Conservation (phyloP, 805 yeast species). For the Dipodascus albidus region DNA sequence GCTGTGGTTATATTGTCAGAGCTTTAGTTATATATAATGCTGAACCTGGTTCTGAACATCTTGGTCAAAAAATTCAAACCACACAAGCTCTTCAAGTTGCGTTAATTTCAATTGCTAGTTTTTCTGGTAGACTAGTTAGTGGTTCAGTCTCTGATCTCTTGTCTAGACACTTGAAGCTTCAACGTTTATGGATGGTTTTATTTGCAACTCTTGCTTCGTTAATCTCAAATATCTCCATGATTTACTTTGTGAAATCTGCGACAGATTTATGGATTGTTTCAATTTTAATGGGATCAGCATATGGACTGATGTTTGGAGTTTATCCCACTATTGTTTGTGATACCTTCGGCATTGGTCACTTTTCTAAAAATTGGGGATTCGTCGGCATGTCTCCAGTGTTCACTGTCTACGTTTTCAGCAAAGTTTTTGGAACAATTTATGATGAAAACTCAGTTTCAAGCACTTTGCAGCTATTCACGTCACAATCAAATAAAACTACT, state of each 20-base stretch:
- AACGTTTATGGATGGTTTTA: slow-evolving; percentile 44
- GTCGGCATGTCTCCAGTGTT: slow-evolving; percentile 55
- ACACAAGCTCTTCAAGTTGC: slow-evolving; percentile 67
- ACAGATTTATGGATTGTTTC: slow-evolving; percentile 38
- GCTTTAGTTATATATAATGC: slow-evolving; percentile 27
- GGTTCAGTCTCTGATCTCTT: slow-evolving; percentile 58
- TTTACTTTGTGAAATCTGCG: slow-evolving; percentile 26
- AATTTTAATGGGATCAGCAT: slow-evolving; percentile 51
- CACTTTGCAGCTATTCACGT: not conserved
- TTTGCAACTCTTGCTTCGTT: slow-evolving; percentile 37
- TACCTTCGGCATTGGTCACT: slow-evolving; percentile 53
- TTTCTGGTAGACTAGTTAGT: slow-evolving; percentile 50
- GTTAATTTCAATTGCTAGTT: slow-evolving; percentile 52
- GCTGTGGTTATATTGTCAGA: slow-evolving; percentile 59
- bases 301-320: slow-evolving; percentile 63
- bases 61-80: slow-evolving; percentile 18
- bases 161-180: slow-evolving; percentile 32
- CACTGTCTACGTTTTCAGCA: slow-evolving; percentile 48
- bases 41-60: not conserved
- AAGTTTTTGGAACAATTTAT: slow-evolving; percentile 50
- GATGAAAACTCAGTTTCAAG: slow-evolving; percentile 32
- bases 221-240: slow-evolving; percentile 22
- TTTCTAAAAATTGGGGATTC: slow-evolving; percentile 66
- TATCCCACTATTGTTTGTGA: slow-evolving; percentile 69
- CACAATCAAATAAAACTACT: not conserved